Percentiles rank a stretch among this genome's conserved stretches.
These are phyloP conservation scores for Streptanthus diversifolius DNA, from an alignment of 345 rosid genomes.

Conservation along the genomic window DNA sequence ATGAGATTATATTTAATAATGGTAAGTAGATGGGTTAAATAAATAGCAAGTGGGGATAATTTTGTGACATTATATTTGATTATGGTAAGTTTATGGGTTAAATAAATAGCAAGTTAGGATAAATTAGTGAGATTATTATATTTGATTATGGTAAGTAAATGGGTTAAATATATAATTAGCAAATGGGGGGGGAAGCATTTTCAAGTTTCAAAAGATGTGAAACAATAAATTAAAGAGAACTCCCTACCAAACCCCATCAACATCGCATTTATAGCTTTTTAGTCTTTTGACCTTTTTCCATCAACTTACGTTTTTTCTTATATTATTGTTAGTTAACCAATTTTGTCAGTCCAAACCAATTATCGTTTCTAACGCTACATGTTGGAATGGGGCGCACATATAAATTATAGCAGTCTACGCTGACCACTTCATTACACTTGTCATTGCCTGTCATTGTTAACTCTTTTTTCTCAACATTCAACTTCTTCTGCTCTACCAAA, in stretches of 20 bases:
- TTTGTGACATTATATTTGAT: too few relatives aligned
- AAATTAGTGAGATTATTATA: too few relatives aligned
- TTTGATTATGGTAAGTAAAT: background rate
- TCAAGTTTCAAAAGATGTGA: conserved; percentile 13
- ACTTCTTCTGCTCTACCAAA: conserved; percentile 19
- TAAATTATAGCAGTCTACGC: conserved; percentile 23
- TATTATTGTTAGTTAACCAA: conserved; percentile 5
- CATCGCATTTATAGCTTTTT: conserved; percentile 29
- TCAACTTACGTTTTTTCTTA: background rate
- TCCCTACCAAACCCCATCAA: conserved; percentile 29
- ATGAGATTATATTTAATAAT: too few relatives aligned
- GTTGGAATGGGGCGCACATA: conserved; percentile 15
- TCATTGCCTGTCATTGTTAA: conserved; percentile 13
- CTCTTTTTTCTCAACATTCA: background rate
- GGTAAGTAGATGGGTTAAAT: background rate
- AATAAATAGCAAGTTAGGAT: too few relatives aligned
- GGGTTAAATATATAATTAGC: background rate
- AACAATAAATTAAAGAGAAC: conserved; percentile 11
- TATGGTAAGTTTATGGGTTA: background rate
- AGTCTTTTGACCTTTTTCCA: conserved; percentile 5
- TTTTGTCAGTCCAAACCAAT: conserved; percentile 23
- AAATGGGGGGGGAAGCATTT: background rate
- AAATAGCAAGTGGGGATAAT: background rate
- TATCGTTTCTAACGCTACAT: conserved; percentile 21
- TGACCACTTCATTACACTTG: conserved; percentile 19